Evolutionary conservation across 2,329 filamentous ascomycete genomes (phyloP).

Genomic region (Aspergillus sp.): DNA sequence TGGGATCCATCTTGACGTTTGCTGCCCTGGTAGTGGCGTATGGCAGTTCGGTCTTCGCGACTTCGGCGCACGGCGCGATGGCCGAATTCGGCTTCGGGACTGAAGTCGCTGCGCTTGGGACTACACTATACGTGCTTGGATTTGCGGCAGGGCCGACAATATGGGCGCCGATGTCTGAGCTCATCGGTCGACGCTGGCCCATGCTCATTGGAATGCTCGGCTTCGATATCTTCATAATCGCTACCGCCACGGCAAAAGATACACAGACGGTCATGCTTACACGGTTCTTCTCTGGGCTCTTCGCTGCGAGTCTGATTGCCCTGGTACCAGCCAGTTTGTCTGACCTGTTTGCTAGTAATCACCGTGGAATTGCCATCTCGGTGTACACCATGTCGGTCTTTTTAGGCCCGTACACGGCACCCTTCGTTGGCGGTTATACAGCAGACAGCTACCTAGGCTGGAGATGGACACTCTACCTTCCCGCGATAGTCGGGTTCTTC

Average conservation of each 20-base stretch:
- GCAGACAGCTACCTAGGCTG: slow-evolving; percentile 47
- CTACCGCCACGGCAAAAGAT: slow-evolving; percentile 40
- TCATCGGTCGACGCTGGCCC: slow-evolving; percentile 57
- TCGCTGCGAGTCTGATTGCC: slow-evolving; percentile 41
- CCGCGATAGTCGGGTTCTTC: slow-evolving; percentile 51
- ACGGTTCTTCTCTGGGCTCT: slow-evolving; percentile 47
- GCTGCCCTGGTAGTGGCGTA: slow-evolving; percentile 46
- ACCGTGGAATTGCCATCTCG: slow-evolving; percentile 42
- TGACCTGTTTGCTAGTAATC: slow-evolving; percentile 50
- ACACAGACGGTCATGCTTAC: slow-evolving; percentile 40
- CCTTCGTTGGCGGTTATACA: slow-evolving; percentile 51
- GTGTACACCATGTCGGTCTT: slow-evolving; percentile 50
- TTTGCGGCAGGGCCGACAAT: slow-evolving; percentile 60
- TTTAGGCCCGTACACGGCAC: slow-evolving; percentile 47
- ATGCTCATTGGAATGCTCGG: slow-evolving; percentile 42
- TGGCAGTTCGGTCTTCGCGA: slow-evolving; percentile 63
- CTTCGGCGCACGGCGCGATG: slow-evolving; percentile 58
- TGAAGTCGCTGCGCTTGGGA: slow-evolving; percentile 45
- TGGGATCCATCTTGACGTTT: slow-evolving; percentile 19
- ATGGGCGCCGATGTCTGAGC: slow-evolving; percentile 61
- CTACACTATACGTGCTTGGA: slow-evolving; percentile 48
- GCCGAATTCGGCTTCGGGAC: slow-evolving; percentile 43
- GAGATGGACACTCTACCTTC: slow-evolving; percentile 52
- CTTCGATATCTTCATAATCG: slow-evolving; percentile 47
- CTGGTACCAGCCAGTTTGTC: slow-evolving; percentile 44